Percentiles rank a stretch among this genome's conserved stretches.
phyloP scores from a whole-genome alignment of 164 flowering plant species.

The Annona cherimola region DNA sequence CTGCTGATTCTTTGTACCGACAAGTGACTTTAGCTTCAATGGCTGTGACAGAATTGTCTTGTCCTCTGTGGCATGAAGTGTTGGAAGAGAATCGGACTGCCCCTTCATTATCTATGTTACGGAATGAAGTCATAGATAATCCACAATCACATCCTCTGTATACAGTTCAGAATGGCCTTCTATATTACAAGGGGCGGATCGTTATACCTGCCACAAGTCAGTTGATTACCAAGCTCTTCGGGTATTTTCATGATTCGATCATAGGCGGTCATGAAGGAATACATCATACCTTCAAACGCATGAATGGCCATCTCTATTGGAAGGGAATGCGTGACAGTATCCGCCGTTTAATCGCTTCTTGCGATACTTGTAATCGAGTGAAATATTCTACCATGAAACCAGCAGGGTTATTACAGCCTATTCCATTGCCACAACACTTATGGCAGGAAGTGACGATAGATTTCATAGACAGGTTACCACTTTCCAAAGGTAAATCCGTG shows the following conservation, averaged over 20 bases:
- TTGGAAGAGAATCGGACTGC: neutral
- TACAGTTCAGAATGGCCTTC: neutral
- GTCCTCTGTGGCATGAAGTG: neutral
- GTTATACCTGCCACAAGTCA: too few relatives aligned
- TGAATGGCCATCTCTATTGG: neutral
- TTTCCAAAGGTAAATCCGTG: neutral
- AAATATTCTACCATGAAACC: neutral
- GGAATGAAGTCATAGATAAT: neutral
- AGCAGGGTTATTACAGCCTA: neutral
- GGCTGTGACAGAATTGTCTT: neutral
- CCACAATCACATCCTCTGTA: neutral
- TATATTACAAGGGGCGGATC: too few relatives aligned
- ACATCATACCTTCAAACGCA: neutral
- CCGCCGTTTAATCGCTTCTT: neutral
- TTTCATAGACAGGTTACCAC: neutral
- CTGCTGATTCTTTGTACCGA: neutral
- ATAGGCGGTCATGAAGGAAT: neutral
- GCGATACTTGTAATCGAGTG: neutral
- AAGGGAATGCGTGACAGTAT: neutral
- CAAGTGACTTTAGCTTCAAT: neutral
- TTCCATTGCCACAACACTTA: neutral
- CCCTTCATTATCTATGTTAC: neutral
- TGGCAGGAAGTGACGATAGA: slow-evolving; percentile 7
- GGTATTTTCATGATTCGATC: neutral
- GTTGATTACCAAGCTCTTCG: too few relatives aligned